A percentile compares a stretch with the other conserved stretches of the same genome.
Evolutionary conservation across 768 basidiomycete genomes (phyloP).

Genomic region (Antrodiella citrinella): DNA sequence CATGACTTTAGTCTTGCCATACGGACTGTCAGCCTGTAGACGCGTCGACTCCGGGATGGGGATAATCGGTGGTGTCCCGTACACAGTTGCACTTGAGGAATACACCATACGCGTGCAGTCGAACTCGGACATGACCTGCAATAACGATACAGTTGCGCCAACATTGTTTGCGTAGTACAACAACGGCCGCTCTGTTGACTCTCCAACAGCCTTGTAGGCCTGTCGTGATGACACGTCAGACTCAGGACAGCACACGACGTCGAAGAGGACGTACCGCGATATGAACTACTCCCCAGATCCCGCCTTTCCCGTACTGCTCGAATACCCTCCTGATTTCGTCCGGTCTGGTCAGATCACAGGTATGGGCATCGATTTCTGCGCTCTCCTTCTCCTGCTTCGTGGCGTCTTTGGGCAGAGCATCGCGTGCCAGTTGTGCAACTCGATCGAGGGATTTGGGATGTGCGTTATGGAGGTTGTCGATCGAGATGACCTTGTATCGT

Average conservation of each 20-base stretch:
- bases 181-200: constrained; percentile 88
- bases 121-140: constrained; percentile 81
- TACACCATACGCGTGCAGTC: constrained; percentile 86
- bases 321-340: constrained; percentile 74
- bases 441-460: constrained; percentile 65
- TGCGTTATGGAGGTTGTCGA: constrained; percentile 96
- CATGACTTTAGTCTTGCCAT: constrained; percentile 96
- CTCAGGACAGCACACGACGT: too few relatives aligned
- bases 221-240: constrained; percentile 23
- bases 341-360: constrained; percentile 67
- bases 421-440: constrained; percentile 72
- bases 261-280: constrained; percentile 79
- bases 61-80: constrained; percentile 85
- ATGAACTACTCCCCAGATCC: constrained; percentile 95
- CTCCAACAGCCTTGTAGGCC: constrained; percentile 98
- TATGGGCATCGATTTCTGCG: constrained; percentile 60
- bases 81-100: constrained; percentile 97
- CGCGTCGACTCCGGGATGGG: constrained; percentile 93
- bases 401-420: constrained; percentile 58
- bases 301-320: constrained; percentile 75
- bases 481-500: constrained; percentile 84
- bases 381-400: constrained; percentile 64
- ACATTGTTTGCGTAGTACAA: constrained; percentile 96
- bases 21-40: constrained; percentile 83
- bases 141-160: constrained; percentile 72